Evolutionary conservation across 164 flowering plant genomes (phyloP).

Genomic region (Hamamelis virginiana): DNA sequence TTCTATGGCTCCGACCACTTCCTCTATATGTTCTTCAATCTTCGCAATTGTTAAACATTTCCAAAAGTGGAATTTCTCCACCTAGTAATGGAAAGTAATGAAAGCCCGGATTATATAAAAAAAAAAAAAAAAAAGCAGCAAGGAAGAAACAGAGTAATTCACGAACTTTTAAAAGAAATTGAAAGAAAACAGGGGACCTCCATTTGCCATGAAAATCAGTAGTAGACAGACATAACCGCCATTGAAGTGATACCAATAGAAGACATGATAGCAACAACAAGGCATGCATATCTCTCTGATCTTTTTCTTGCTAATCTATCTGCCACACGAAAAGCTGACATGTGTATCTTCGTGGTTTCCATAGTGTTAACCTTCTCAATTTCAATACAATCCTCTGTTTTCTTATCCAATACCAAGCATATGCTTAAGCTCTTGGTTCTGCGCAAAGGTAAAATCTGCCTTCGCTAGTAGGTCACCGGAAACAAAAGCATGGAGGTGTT

Average conservation of each 20-base stretch:
- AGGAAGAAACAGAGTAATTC: background rate
- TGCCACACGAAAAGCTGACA: slow-evolving; percentile 19
- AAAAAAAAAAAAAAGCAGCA: background rate
- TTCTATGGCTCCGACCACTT: too few relatives aligned
- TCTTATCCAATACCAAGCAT: slow-evolving; percentile 10
- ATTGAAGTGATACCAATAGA: slow-evolving; percentile 73
- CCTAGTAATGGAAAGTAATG: slow-evolving; percentile 35
- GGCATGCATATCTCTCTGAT: slow-evolving; percentile 64
- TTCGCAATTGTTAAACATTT: too few relatives aligned
- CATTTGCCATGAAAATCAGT: slow-evolving; percentile 84
- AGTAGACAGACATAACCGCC: slow-evolving; percentile 79
- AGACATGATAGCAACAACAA: slow-evolving; percentile 86
- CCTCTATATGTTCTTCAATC: too few relatives aligned
- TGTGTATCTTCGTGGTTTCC: slow-evolving; percentile 5
- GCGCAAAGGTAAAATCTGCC: background rate
- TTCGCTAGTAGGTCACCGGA: background rate
- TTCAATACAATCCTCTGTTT: slow-evolving; percentile 4
- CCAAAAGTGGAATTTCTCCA: slow-evolving; percentile 67
- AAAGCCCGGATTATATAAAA: too few relatives aligned
- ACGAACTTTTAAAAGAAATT: too few relatives aligned
- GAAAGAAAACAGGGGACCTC: slow-evolving; percentile 39
- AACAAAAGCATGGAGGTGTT: background rate
- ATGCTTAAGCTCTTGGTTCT: background rate
- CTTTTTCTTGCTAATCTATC: slow-evolving; percentile 60
- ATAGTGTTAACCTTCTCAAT: too few relatives aligned